These are phyloP conservation scores for Hypoxylon sp. DNA, from an alignment of 2,329 filamentous ascomycete species.

Conservation along the genomic window DNA sequence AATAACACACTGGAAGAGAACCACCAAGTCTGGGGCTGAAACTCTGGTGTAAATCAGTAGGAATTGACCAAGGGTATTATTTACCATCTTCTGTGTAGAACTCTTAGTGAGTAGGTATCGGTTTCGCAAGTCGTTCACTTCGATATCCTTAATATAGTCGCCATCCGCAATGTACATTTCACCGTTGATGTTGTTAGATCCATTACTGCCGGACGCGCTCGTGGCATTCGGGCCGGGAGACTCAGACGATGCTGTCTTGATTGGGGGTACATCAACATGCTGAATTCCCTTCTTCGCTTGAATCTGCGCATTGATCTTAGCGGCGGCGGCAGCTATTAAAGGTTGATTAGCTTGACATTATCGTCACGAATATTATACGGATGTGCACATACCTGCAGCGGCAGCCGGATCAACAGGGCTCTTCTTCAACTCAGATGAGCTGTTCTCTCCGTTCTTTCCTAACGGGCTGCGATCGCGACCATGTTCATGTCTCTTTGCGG, in stretches of 20 bases:
- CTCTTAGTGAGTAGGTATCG: constrained; percentile 98
- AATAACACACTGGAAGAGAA: constrained; percentile 55
- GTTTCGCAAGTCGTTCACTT: constrained; percentile 97
- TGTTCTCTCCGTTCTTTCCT: constrained; percentile 59
- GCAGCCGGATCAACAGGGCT: constrained; percentile 77
- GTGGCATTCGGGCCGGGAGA: constrained; percentile 58
- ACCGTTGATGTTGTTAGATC: constrained; percentile 76
- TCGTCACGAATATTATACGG: constrained; percentile 7
- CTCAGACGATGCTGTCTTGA: constrained; percentile 70
- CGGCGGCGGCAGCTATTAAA: constrained; percentile 83
- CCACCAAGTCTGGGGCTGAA: constrained; percentile 57
- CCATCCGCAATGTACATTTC: constrained; percentile 96
- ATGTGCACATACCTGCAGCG: constrained; percentile 75
- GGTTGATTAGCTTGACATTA: constrained; percentile 48
- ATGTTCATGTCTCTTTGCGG: constrained; percentile 75
- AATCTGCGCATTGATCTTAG: constrained; percentile 86
- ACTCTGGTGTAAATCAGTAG: constrained; percentile 74
- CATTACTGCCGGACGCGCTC: constrained; percentile 53
- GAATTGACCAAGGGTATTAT: constrained; percentile 76
- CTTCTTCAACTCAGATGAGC: constrained; percentile 61
- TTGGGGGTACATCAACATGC: constrained; percentile 89
- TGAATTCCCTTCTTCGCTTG: constrained; percentile 91
- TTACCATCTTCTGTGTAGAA: constrained; percentile 99
- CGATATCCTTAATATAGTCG: constrained; percentile 98
- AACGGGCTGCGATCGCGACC: constrained; percentile 87